Evolutionary conservation across 768 basidiomycete genomes (phyloP).

Genomic region (Russula dissimulans): DNA sequence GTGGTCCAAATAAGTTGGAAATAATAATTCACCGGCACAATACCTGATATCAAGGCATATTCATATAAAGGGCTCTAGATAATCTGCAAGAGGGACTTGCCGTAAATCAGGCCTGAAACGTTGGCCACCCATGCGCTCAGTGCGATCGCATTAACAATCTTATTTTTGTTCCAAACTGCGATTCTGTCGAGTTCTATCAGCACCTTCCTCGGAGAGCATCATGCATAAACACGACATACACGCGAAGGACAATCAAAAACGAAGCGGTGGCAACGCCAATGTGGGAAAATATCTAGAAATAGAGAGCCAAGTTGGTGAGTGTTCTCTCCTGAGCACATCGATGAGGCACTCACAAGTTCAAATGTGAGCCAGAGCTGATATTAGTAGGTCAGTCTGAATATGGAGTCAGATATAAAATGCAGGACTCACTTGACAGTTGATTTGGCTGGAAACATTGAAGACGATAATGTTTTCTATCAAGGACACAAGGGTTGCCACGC

Average conservation of each 20-base stretch:
- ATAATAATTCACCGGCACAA: neutral
- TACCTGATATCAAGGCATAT: neutral
- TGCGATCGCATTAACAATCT: neutral
- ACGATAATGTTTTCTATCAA: neutral
- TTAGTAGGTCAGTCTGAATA: neutral
- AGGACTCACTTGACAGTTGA: conserved; percentile 9
- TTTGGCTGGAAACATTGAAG: neutral
- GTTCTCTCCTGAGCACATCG: neutral
- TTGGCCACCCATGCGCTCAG: neutral
- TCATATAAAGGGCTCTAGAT: no score
- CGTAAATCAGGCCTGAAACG: neutral
- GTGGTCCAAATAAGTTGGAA: neutral
- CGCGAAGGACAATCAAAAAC: neutral
- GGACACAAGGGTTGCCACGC: neutral
- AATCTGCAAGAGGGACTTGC: neutral
- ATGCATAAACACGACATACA: neutral
- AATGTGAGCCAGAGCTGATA: neutral
- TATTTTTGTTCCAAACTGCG: conserved; percentile 1
- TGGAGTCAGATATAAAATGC: neutral
- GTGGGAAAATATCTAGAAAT: neutral
- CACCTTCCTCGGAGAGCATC: neutral
- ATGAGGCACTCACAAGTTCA: neutral
- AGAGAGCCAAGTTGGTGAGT: neutral
- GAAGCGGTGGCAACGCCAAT: neutral
- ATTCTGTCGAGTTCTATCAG: neutral